Base-by-base conservation (phyloP, 2,329 filamentous ascomycete genomes). In the Rhynchosporium agropyri region DNA sequence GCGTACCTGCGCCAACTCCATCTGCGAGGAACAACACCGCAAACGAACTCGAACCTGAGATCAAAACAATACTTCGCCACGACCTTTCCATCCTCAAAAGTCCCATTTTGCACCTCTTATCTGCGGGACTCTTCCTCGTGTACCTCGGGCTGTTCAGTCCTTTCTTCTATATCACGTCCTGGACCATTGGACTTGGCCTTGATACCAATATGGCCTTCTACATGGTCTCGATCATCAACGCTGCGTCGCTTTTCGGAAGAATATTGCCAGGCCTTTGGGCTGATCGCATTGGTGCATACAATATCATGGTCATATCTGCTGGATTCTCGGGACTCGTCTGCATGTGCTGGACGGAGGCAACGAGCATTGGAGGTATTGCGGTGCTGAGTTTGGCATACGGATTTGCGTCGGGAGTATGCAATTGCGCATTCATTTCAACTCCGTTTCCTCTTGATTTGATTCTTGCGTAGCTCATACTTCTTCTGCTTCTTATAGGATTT, bases 191-290 rank as follows among this genome's bases (percentile, higher is more conserved):
- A 8, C 60, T 65, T 3, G 63, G 62, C 2, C 20, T 67, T 10
- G 43, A 64, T 50, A 9, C 63, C 13, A 60, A 63, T 31, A 63
- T 70, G 57, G 62, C 45, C 4, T 66, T 65, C n/a, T 68, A 69
- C 20, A 60, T 71, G 43, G 61, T 70, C 2, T 66, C 68, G 1
- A 66, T 69, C 45, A 54, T 67, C 43, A 71, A 71, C 38, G 68
- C 64, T 2, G 61, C 69, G 1, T 48, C 36, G 26, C 42, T 70
- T 0, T 68, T 70, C 40, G 68, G 69, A 3, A 40, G 69, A 12
- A 60, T 69, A 2, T 8, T 69, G 2, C 68, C 68, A 12, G 67
- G 67, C 12, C 46, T 69, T 5, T 29, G 67, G 8, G 68, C 66
- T 10, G 69, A 71, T 49, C 54, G 38, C 1, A 55, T 65, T 26